Conservation (phyloP, 2,329 filamentous ascomycete genomes). For the Bipolaris gigantea region DNA sequence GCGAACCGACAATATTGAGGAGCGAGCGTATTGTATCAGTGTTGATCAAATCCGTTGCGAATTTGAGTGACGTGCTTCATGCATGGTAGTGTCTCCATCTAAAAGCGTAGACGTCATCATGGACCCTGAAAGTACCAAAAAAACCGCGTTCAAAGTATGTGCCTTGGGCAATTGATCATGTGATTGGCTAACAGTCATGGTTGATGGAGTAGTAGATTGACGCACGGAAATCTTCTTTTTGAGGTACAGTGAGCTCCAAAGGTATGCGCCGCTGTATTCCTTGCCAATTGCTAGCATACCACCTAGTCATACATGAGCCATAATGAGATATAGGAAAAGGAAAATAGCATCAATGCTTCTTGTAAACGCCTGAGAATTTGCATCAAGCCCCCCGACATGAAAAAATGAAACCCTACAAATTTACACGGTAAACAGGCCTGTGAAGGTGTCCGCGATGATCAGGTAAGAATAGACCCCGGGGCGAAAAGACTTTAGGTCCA, state of each 20-base stretch:
- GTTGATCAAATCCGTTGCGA: neutral
- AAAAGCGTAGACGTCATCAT: conserved; percentile 28
- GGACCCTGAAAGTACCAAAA: conserved; percentile 14
- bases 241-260: conserved; percentile 4
- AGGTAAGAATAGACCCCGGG: too few relatives aligned
- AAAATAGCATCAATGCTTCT: neutral
- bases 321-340: conserved; percentile 3
- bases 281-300: conserved; percentile 2
- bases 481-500: conserved; percentile 6
- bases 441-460: neutral
- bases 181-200: neutral
- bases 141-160: neutral
- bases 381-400: neutral
- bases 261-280: conserved; percentile 6
- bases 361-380: conserved; percentile 22
- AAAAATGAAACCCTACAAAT: neutral
- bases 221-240: neutral
- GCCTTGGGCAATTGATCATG: neutral
- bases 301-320: conserved; percentile 21
- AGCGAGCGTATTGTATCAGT: neutral
- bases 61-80: conserved; percentile 11
- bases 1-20: too few relatives aligned
- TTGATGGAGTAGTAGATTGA: neutral
- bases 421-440: neutral
- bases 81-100: neutral